These are phyloP conservation scores for Lecanicillium sp. DNA, from an alignment of 2,329 filamentous ascomycete species.

Conservation along the genomic window DNA sequence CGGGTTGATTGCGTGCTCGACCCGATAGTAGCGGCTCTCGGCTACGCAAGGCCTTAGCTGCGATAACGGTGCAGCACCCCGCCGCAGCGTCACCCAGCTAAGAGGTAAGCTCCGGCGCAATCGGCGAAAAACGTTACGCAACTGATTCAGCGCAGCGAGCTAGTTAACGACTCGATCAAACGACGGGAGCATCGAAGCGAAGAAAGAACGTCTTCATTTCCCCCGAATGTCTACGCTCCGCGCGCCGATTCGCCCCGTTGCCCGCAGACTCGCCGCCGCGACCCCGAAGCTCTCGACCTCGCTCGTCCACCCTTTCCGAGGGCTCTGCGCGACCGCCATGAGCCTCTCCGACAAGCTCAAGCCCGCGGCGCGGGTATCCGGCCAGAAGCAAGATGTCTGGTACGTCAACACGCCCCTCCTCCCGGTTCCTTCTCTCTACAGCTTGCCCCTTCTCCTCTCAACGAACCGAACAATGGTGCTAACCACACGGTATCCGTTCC, in stretches of 20 bases:
- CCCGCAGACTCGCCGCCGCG: slow-evolving; percentile 1
- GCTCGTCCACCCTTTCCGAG: slow-evolving; percentile 9
- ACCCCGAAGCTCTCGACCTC: too few relatives aligned
- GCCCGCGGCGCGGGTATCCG: slow-evolving; percentile 44
- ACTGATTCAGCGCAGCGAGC: background rate
- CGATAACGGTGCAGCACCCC: slow-evolving; percentile 11
- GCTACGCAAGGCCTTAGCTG: slow-evolving; percentile 2
- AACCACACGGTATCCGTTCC: too few relatives aligned
- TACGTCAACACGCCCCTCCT: slow-evolving; percentile 23
- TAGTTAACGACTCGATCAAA: too few relatives aligned
- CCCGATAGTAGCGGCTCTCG: background rate
- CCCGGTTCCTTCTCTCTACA: too few relatives aligned
- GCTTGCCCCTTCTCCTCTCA: too few relatives aligned
- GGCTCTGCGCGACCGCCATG: slow-evolving; percentile 32
- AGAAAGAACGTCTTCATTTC: too few relatives aligned
- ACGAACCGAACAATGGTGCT: too few relatives aligned
- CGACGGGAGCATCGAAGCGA: too few relatives aligned
- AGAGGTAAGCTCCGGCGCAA: background rate
- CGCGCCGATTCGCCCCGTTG: slow-evolving; percentile 1
- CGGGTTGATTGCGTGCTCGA: slow-evolving; percentile 6
- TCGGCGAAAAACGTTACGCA: background rate
- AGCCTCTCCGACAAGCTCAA: slow-evolving; percentile 39
- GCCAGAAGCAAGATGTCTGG: slow-evolving; percentile 48
- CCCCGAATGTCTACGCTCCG: slow-evolving; percentile 3
- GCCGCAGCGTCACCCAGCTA: slow-evolving; percentile 1